Evolutionary conservation across 1,284 basidiomycete species (phyloP).

Genomic region (Cryptococcus sp.): DNA sequence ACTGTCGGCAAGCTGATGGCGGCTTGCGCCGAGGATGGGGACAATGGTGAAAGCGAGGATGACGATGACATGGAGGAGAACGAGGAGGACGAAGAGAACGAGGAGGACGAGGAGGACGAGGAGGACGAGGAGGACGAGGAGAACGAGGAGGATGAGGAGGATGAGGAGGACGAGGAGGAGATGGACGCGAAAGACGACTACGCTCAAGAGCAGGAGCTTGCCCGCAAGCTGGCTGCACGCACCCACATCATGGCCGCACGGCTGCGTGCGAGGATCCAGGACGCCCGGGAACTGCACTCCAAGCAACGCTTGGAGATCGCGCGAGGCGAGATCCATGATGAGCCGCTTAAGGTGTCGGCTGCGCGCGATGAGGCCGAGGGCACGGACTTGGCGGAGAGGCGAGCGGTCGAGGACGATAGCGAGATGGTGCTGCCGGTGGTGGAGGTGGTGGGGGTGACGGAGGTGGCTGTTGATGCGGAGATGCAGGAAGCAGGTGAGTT

Average conservation of each 20-base stretch:
- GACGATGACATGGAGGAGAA: background rate
- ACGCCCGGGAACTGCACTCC: no score
- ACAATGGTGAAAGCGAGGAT: constrained; percentile 4
- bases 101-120: constrained; percentile 1
- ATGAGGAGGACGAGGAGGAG: constrained; percentile 1
- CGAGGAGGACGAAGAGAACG: background rate
- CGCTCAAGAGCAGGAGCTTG: background rate
- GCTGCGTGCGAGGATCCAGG: no score
- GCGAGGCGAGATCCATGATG: no score
- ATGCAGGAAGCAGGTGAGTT: background rate
- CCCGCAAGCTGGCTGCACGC: no score
- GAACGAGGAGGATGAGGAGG: constrained; percentile 1
- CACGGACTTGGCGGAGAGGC: no score
- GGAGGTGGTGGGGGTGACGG: constrained; percentile 4
- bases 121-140: constrained; percentile 1
- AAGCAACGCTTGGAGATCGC: no score
- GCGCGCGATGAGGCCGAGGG: no score
- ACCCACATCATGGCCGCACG: no score
- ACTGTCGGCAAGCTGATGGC: no score
- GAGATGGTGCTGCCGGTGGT: background rate
- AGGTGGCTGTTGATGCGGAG: background rate
- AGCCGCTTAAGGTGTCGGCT: no score
- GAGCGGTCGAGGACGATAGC: no score
- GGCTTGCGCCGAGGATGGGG: background rate
- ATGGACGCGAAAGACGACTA: background rate